A percentile compares a stretch with the other conserved stretches of the same genome.
phyloP scores from a whole-genome alignment of 345 rosid species.

The Citrus australasica region DNA sequence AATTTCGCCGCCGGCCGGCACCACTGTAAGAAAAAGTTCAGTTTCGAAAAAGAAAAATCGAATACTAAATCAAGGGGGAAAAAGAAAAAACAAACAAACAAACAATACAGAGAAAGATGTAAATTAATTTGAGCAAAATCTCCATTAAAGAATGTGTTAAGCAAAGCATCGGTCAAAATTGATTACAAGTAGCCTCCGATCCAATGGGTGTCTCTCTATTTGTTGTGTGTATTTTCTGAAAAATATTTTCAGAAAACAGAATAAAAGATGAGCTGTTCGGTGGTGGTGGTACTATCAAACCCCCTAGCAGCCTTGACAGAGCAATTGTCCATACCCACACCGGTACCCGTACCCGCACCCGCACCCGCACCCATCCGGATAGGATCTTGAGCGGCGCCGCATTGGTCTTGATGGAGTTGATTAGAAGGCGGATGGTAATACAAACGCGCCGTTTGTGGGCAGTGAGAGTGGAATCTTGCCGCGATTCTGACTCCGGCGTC shows the following conservation, averaged over 20 bases:
- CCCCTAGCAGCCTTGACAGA: constrained; percentile 14
- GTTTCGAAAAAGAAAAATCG: too few relatives aligned
- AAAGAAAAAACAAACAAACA: background rate
- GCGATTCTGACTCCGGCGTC: constrained; percentile 46
- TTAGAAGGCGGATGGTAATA: constrained; percentile 61
- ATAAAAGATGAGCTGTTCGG: constrained; percentile 20
- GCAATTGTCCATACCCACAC: background rate
- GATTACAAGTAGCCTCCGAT: background rate
- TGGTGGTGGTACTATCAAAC: background rate
- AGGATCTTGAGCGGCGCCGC: constrained; percentile 16
- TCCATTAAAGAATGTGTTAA: background rate
- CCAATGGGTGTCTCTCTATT: too few relatives aligned
- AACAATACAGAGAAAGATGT: background rate
- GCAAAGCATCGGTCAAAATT: background rate
- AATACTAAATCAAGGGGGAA: too few relatives aligned
- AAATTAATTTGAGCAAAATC: background rate
- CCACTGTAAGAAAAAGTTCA: too few relatives aligned
- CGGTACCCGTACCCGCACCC: background rate
- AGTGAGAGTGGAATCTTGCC: constrained; percentile 58
- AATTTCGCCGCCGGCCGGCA: background rate
- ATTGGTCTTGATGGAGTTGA: constrained; percentile 21
- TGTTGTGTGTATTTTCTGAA: background rate
- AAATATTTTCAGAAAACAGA: constrained; percentile 18
- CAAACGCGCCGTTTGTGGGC: constrained; percentile 67
- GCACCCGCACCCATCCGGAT: background rate